phyloP scores from a whole-genome alignment of 768 basidiomycete species.

The Fomitopsis pulvina region DNA sequence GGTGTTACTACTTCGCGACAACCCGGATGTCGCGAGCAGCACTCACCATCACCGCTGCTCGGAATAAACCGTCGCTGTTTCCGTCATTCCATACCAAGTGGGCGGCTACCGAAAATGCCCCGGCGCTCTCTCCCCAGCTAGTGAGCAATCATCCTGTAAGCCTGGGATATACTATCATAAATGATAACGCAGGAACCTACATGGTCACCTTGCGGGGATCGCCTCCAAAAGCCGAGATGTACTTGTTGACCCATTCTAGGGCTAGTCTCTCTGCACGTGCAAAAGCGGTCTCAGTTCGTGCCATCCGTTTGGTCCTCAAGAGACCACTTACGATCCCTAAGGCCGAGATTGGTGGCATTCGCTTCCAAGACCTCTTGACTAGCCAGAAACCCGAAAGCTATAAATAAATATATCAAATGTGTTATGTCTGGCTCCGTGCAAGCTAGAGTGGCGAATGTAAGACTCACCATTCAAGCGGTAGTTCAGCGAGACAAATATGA shows the following conservation, averaged over 20 bases:
- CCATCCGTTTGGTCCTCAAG: too few relatives aligned
- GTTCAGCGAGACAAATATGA: slow-evolving; percentile 48
- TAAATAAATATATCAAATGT: not conserved
- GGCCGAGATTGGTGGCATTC: slow-evolving; percentile 37
- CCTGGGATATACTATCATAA: slow-evolving; percentile 30
- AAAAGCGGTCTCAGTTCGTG: not conserved
- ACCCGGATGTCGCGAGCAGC: not conserved
- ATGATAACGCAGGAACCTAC: not conserved
- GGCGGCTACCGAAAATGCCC: slow-evolving; percentile 27
- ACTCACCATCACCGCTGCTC: slow-evolving; percentile 32
- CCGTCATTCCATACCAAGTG: slow-evolving; percentile 21
- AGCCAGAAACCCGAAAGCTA: slow-evolving; percentile 34
- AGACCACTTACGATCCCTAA: slow-evolving; percentile 34
- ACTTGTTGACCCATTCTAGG: slow-evolving; percentile 27
- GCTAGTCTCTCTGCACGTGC: slow-evolving; percentile 29
- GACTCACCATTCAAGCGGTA: slow-evolving; percentile 24
- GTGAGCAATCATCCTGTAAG: not conserved
- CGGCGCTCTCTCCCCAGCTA: slow-evolving; percentile 31
- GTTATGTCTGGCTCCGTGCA: not conserved
- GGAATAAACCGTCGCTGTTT: slow-evolving; percentile 16
- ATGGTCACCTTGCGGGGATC: slow-evolving; percentile 35
- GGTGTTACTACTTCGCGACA: not conserved
- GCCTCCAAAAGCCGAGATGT: slow-evolving; percentile 20
- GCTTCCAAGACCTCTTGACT: slow-evolving; percentile 32
- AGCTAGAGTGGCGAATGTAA: not conserved